Percentiles rank a stretch among this genome's conserved stretches.
Conservation (phyloP, 2,329 filamentous ascomycete genomes). For the Diplodia scrobiculata region DNA sequence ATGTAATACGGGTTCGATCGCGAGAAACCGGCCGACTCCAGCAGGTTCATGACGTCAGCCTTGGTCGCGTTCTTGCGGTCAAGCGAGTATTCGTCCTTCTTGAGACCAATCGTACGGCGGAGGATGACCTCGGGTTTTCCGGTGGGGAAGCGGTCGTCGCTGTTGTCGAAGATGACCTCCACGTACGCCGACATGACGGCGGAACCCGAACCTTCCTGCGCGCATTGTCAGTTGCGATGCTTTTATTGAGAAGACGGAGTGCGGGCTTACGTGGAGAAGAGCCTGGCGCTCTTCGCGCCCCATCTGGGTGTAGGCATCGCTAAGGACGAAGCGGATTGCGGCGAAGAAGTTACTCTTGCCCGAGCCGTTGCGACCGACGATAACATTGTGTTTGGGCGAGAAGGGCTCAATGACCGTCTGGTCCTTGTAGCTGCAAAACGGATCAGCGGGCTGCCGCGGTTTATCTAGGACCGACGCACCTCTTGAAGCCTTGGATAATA, state of each 20-base stretch:
- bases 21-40: constrained; percentile 95
- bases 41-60: constrained; percentile 87
- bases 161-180: constrained; percentile 98
- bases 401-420: constrained; percentile 99
- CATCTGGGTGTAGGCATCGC: constrained; percentile 96
- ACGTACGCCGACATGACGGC: constrained; percentile 99
- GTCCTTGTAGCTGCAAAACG: constrained; percentile 82
- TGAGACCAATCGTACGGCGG: constrained; percentile 90
- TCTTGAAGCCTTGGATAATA: constrained; percentile 99
- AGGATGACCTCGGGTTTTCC: constrained; percentile 87
- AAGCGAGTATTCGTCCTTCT: constrained; percentile 98
- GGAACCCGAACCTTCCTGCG: constrained; percentile 85
- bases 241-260: neutral
- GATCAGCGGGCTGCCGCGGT: constrained; percentile 28
- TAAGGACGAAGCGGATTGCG: constrained; percentile 95
- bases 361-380: constrained; percentile 97
- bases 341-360: constrained; percentile 99
- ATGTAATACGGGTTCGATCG: constrained; percentile 99
- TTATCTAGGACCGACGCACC: constrained; percentile 55
- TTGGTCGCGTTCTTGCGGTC: constrained; percentile 97
- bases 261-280: constrained; percentile 69
- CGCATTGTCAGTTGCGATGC: neutral
- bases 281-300: constrained; percentile 93
- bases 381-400: constrained; percentile 95
- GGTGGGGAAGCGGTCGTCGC: constrained; percentile 90